phyloP scores from a whole-genome alignment of 768 basidiomycete genomes.

The Tricholoma bakamatsutake region DNA sequence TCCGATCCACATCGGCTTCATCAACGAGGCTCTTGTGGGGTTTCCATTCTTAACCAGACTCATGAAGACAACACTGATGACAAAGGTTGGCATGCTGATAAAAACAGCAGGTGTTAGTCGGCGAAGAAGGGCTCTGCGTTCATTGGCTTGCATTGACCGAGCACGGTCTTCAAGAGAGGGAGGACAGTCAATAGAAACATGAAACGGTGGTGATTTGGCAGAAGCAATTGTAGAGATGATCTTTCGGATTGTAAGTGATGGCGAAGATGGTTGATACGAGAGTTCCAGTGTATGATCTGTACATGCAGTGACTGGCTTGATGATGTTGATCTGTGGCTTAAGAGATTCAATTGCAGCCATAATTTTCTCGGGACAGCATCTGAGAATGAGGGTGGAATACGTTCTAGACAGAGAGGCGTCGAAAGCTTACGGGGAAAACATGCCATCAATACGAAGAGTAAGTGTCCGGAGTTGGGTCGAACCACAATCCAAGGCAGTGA shows the following conservation, averaged over 20 bases:
- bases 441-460: slow-evolving; percentile 53
- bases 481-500: slow-evolving; percentile 23
- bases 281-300: slow-evolving; percentile 41
- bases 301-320: slow-evolving; percentile 32
- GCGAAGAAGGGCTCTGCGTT: slow-evolving; percentile 44
- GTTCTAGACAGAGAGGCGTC: not conserved
- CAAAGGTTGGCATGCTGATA: slow-evolving; percentile 69
- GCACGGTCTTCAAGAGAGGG: slow-evolving; percentile 58
- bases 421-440: slow-evolving; percentile 51
- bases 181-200: slow-evolving; percentile 39
- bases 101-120: slow-evolving; percentile 55
- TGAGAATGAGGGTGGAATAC: slow-evolving; percentile 15
- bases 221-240: slow-evolving; percentile 44
- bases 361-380: slow-evolving; percentile 51
- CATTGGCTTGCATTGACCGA: slow-evolving; percentile 49
- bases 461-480: not conserved
- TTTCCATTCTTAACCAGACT: slow-evolving; percentile 47
- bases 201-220: slow-evolving; percentile 37
- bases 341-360: slow-evolving; percentile 33
- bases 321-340: slow-evolving; percentile 28
- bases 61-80: slow-evolving; percentile 77
- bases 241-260: slow-evolving; percentile 62
- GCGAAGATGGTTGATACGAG: slow-evolving; percentile 45
- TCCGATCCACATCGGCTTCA: slow-evolving; percentile 58
- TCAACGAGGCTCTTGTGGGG: slow-evolving; percentile 42